Conservation (phyloP, 2,329 filamentous ascomycete genomes). For the Aspergillus sp. region DNA sequence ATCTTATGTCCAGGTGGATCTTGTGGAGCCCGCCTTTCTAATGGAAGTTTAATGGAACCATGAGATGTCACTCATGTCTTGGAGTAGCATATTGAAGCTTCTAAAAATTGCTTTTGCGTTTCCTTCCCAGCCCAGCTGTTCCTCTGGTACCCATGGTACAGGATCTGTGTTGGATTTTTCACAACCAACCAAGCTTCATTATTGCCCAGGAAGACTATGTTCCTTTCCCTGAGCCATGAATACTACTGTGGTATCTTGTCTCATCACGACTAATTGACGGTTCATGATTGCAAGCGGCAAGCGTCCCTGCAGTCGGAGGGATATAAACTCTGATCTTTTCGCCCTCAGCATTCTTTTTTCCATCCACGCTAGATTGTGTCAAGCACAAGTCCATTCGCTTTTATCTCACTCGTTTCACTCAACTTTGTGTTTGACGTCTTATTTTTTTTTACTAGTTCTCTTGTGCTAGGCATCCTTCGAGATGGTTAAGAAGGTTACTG, state of each 20-base stretch:
- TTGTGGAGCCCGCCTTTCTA: constrained; percentile 12
- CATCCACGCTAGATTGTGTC: constrained; percentile 20
- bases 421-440: constrained; percentile 12
- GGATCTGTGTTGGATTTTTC: background rate
- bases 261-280: constrained; percentile 17
- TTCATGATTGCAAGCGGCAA: constrained; percentile 16
- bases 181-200: constrained; percentile 16
- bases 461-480: constrained; percentile 23
- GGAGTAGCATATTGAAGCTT: background rate
- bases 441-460: constrained; percentile 11
- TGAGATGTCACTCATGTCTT: constrained; percentile 27
- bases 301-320: constrained; percentile 2
- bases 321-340: constrained; percentile 27
- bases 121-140: constrained; percentile 13
- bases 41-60: constrained; percentile 30
- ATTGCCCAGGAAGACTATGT: constrained; percentile 3
- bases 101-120: constrained; percentile 7
- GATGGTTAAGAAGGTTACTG: constrained; percentile 37
- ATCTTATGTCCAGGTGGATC: constrained; percentile 10
- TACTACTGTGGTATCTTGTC: constrained; percentile 29
- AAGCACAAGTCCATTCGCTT: constrained; percentile 20
- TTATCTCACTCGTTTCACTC: constrained; percentile 24
- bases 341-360: constrained; percentile 4
- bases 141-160: constrained; percentile 21
- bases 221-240: constrained; percentile 19